Evolutionary conservation across 2,329 filamentous ascomycete species (phyloP).

Genomic region (Phyllosticta capitalensis): DNA sequence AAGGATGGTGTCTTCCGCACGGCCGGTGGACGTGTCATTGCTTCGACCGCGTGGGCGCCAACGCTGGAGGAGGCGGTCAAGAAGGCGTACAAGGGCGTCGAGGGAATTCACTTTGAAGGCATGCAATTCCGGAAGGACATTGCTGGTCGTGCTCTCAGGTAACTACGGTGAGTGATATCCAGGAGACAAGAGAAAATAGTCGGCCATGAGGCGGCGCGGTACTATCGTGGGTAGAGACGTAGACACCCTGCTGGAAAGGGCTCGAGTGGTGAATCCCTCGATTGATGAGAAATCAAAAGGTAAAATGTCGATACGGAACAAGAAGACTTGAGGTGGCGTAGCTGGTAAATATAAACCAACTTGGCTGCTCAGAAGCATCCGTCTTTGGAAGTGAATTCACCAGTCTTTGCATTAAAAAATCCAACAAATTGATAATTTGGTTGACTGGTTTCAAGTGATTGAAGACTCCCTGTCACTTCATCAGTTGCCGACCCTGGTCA

Average conservation of each 20-base stretch:
- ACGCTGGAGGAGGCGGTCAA: constrained; percentile 74
- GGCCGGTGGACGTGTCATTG: constrained; percentile 84
- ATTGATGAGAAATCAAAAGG: too few relatives aligned
- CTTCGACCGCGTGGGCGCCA: constrained; percentile 69
- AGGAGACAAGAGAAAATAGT: background rate
- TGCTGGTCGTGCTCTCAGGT: constrained; percentile 44
- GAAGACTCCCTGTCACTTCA: background rate
- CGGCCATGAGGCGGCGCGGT: too few relatives aligned
- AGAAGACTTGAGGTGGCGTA: too few relatives aligned
- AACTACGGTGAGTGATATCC: constrained; percentile 12
- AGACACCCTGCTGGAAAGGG: too few relatives aligned
- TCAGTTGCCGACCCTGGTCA: background rate
- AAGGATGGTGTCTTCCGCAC: constrained; percentile 58
- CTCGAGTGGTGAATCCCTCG: too few relatives aligned
- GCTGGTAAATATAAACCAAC: background rate
- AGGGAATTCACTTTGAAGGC: constrained; percentile 69
- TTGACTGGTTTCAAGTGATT: too few relatives aligned
- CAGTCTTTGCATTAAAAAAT: too few relatives aligned
- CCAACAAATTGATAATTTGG: too few relatives aligned
- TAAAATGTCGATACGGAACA: too few relatives aligned
- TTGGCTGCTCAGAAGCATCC: background rate
- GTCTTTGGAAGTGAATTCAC: too few relatives aligned
- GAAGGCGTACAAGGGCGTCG: constrained; percentile 77
- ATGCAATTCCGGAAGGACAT: constrained; percentile 95
- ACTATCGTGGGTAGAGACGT: too few relatives aligned